Percentiles rank a stretch among this genome's conserved stretches.
Evolutionary conservation across 257 asterid genomes (phyloP).

Genomic region (Eustoma russellianum): DNA sequence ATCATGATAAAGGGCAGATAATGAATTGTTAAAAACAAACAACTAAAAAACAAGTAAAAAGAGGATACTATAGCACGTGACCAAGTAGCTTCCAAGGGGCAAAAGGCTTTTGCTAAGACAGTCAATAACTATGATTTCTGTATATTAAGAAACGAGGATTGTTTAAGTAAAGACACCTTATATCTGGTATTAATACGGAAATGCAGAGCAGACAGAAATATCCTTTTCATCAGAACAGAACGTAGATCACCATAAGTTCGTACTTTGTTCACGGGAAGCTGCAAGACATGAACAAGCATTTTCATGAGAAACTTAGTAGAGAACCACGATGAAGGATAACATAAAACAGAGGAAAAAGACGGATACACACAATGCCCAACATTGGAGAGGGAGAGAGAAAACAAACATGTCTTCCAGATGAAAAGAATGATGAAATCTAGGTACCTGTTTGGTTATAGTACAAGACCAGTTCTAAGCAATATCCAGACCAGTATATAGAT

Average conservation of each 20-base stretch:
- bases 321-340: neutral
- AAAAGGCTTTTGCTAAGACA: no score
- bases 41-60: no score
- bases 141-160: neutral
- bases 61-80: no score
- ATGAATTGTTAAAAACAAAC: no score
- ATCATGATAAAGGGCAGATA: no score
- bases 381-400: no score
- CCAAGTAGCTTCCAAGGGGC: no score
- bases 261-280: conserved; percentile 96
- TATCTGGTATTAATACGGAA: conserved; percentile 97
- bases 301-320: neutral
- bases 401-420: neutral
- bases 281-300: conserved; percentile 15
- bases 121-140: no score
- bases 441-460: neutral
- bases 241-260: conserved; percentile 74
- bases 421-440: neutral
- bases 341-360: neutral
- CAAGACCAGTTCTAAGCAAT: neutral
- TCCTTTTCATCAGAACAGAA: conserved; percentile 97
- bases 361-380: no score
- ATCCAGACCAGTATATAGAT: neutral
- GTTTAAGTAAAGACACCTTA: conserved; percentile 49
- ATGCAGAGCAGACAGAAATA: conserved; percentile 95